phyloP scores from a whole-genome alignment of 768 basidiomycete genomes.

The Tephrocybe sp. region DNA sequence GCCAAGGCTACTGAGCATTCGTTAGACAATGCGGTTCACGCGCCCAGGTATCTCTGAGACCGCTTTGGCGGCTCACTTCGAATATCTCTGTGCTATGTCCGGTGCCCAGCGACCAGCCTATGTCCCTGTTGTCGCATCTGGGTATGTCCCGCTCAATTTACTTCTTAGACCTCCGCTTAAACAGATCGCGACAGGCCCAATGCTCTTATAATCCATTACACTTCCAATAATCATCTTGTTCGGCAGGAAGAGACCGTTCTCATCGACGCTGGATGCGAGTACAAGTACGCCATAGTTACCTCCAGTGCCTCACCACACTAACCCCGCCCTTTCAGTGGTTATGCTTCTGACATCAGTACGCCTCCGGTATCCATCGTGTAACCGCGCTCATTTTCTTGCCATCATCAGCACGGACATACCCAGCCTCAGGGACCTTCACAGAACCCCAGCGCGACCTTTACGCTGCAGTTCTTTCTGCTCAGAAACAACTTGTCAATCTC shows the following conservation, averaged over 20 bases:
- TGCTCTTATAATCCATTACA: constrained; percentile 92
- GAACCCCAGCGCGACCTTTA: constrained; percentile 85
- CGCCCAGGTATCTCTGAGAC: constrained; percentile 41
- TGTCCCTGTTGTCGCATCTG: constrained; percentile 96
- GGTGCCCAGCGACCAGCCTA: constrained; percentile 93
- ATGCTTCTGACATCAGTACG: constrained; percentile 93
- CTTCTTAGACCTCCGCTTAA: not conserved
- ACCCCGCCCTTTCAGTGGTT: constrained; percentile 53
- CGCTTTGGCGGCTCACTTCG: constrained; percentile 73
- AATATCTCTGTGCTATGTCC: constrained; percentile 76
- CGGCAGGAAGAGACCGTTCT: constrained; percentile 73
- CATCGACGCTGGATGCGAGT: constrained; percentile 93
- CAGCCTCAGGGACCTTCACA: constrained; percentile 80
- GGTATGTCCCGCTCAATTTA: constrained; percentile 56
- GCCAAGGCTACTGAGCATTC: not conserved
- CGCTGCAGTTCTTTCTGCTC: constrained; percentile 67
- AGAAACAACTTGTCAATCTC: constrained; percentile 62
- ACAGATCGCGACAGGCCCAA: constrained; percentile 57
- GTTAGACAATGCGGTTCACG: constrained; percentile 83
- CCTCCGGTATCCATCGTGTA: not conserved
- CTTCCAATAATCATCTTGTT: constrained; percentile 81
- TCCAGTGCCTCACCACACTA: constrained; percentile 2
- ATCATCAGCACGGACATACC: constrained; percentile 77
- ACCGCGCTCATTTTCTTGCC: constrained; percentile 2
- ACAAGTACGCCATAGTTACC: constrained; percentile 55